Base-by-base conservation (phyloP, 2,329 filamentous ascomycete genomes). In the Arachnomyces sp. region DNA sequence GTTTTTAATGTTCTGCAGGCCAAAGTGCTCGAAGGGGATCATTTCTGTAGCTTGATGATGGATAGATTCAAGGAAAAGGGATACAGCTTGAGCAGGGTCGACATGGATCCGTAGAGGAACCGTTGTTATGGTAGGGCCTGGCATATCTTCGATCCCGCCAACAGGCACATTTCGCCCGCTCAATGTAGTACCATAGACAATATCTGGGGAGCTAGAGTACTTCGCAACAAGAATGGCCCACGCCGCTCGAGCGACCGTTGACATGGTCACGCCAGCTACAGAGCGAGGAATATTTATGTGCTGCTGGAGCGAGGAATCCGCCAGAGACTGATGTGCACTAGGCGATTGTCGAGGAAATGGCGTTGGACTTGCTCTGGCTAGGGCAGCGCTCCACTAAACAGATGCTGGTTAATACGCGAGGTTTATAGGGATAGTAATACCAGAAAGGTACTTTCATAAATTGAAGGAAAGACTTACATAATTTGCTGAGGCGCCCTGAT, bases 11-110 rank as follows among this genome's bases (percentile, higher is more conserved):
- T 68, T 65, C 0, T 57, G 48, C 28, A 65, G 61, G 4, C 63
- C 60, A 7, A 78, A 67, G 2, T 69, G 71, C 34, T 72, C 72
- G 16, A 72, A 76, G 47, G 77, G 77, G 69, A 79, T 76, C 42
- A 78, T 62, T 30, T 74, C 58, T 53, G 77, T 73, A 71, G 44
- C 71, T 39, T 71, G 67, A 16, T 71, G 59, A 31, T 80, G 76
- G 4, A 81, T 65, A 2, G 60, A 55, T 34, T 71, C 65, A 3
- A 82, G 59, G 42, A 72, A 78, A 29, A 74, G 66, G 0, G 57
- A 50, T 1, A 64, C 56, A 15, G 56, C 61, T 31, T 57, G 49
- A 33, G 44, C 14, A 4, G 53, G 47, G 41, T 64, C 44, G 4
- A 68, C 43, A 13, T 48, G 50, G 6, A 68, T 38, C 15, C 65